Evolutionary conservation across 1,284 basidiomycete genomes (phyloP).

Genomic region (Neolentinus lepideus): DNA sequence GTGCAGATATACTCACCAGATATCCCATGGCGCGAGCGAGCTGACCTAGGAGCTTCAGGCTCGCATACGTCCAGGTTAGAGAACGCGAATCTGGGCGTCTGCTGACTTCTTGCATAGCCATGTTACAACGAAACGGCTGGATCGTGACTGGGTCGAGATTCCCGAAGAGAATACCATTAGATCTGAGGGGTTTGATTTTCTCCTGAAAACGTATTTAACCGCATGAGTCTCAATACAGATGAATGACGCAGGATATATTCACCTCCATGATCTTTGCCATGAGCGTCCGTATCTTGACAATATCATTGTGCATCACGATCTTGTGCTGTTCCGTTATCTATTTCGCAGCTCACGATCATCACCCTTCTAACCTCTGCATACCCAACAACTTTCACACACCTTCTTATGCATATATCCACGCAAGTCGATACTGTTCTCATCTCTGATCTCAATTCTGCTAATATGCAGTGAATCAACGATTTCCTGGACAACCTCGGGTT

Average conservation of each 20-base stretch:
- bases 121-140: slow-evolving; percentile 48
- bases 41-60: slow-evolving; percentile 20
- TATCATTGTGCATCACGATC: slow-evolving; percentile 58
- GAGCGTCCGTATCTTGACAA: slow-evolving; percentile 48
- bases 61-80: slow-evolving; percentile 15
- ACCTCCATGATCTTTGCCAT: slow-evolving; percentile 71
- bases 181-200: slow-evolving; percentile 21
- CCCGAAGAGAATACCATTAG: slow-evolving; percentile 19
- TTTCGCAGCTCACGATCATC: not conserved
- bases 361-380: not conserved
- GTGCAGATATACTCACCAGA: slow-evolving; percentile 42
- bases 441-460: slow-evolving; percentile 90
- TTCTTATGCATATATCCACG: slow-evolving; percentile 87
- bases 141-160: slow-evolving; percentile 35
- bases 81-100: slow-evolving; percentile 23
- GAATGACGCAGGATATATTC: slow-evolving; percentile 16
- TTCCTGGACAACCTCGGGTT: slow-evolving; percentile 80
- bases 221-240: not conserved
- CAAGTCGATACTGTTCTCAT: slow-evolving; percentile 89
- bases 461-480: slow-evolving; percentile 97
- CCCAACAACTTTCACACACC: slow-evolving; percentile 59
- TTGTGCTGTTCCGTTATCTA: slow-evolving; percentile 62
- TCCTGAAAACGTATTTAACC: not conserved
- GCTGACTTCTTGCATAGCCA: slow-evolving; percentile 26
- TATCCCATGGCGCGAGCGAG: slow-evolving; percentile 79